These are phyloP conservation scores for Candida gigantensis DNA, from an alignment of 1,139 yeast genomes.

Conservation along the genomic window DNA sequence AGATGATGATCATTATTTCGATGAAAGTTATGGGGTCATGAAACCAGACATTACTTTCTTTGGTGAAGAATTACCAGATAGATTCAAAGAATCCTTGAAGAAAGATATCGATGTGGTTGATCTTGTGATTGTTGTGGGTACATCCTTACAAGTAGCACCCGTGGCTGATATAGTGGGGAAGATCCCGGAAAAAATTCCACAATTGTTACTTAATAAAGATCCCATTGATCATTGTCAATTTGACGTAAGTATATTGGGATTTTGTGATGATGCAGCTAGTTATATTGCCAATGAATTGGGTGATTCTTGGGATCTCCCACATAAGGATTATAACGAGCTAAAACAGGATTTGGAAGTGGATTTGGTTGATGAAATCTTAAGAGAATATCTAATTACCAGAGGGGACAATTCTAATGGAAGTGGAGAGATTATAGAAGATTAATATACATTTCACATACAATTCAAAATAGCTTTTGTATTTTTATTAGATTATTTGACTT, in stretches of 20 bases:
- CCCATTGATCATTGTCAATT: slow-evolving; percentile 79
- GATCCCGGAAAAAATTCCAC: slow-evolving; percentile 73
- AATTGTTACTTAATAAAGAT: slow-evolving; percentile 78
- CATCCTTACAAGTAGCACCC: slow-evolving; percentile 93
- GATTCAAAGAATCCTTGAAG: slow-evolving; percentile 63
- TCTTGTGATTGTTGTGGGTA: slow-evolving; percentile 83
- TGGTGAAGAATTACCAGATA: slow-evolving; percentile 82
- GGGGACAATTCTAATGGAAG: too few relatives aligned
- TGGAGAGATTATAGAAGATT: too few relatives aligned
- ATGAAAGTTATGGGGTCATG: slow-evolving; percentile 73
- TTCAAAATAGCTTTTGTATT: too few relatives aligned
- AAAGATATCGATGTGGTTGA: slow-evolving; percentile 71
- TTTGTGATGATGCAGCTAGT: slow-evolving; percentile 84
- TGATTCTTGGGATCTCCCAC: slow-evolving; percentile 62
- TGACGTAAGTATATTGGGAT: slow-evolving; percentile 78
- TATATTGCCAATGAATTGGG: slow-evolving; percentile 59
- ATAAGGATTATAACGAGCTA: slow-evolving; percentile 33
- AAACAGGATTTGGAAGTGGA: slow-evolving; percentile 22
- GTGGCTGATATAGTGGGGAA: slow-evolving; percentile 89
- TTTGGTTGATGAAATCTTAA: slow-evolving; percentile 24
- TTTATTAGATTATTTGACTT: too few relatives aligned
- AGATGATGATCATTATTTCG: slow-evolving; percentile 29
- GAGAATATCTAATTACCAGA: slow-evolving; percentile 22
- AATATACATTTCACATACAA: too few relatives aligned
- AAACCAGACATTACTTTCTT: slow-evolving; percentile 96